phyloP scores from a whole-genome alignment of 495 filamentous ascomycete species.

The Penicillium malachiteum region DNA sequence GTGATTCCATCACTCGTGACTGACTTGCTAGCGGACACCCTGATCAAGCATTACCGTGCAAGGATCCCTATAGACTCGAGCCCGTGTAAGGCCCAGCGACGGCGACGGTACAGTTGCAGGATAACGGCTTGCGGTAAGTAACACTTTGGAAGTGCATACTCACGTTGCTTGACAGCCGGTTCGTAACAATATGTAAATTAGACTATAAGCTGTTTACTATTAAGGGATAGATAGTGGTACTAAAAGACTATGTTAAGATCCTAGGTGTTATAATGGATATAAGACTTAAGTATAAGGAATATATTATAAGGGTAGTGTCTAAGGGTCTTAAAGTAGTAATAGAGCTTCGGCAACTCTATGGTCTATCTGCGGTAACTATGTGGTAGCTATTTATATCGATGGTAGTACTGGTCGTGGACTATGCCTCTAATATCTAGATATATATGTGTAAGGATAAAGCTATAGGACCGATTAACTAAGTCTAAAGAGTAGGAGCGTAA shows the following conservation, averaged over 20 bases:
- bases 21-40: no score
- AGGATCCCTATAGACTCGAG: no score
- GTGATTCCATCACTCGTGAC: no score
- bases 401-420: slow-evolving; percentile 31
- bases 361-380: slow-evolving; percentile 26
- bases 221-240: slow-evolving; percentile 24
- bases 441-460: slow-evolving; percentile 2
- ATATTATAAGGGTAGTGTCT: slow-evolving; percentile 28
- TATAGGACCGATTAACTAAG: slow-evolving; percentile 8
- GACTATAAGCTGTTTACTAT: slow-evolving; percentile 23
- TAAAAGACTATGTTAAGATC: slow-evolving; percentile 23
- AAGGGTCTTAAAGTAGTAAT: slow-evolving; percentile 32
- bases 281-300: slow-evolving; percentile 23
- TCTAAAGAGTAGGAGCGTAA: slow-evolving; percentile 30
- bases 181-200: slow-evolving; percentile 14
- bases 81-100: no score
- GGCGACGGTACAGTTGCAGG: no score
- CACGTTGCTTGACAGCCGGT: no score
- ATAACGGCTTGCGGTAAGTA: no score
- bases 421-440: slow-evolving; percentile 36
- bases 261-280: slow-evolving; percentile 21
- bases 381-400: slow-evolving; percentile 30
- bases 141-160: no score
- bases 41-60: no score
- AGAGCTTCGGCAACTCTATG: slow-evolving; percentile 26